Conservation (phyloP, 805 yeast species). For the Sugiyamaella valdiviana region DNA sequence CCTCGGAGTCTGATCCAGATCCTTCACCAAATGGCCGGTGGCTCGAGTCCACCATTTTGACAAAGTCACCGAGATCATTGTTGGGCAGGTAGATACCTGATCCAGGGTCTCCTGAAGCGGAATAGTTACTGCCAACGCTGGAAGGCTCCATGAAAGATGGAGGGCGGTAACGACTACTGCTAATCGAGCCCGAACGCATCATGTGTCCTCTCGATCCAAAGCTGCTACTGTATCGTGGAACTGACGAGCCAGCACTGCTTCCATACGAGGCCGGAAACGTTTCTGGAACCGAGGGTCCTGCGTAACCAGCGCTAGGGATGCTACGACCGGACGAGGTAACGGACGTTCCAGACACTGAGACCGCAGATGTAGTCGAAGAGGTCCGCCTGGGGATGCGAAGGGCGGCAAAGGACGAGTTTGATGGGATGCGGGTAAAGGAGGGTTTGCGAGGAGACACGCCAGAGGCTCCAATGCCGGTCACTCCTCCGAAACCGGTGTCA, state of each 20-base stretch:
- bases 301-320: background rate
- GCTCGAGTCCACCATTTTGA: constrained; percentile 63
- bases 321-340: constrained; percentile 25
- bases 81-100: constrained; percentile 45
- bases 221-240: constrained; percentile 23
- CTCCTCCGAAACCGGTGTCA: background rate
- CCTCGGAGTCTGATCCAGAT: background rate
- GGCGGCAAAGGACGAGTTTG: constrained; percentile 39
- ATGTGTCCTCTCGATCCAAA: constrained; percentile 33
- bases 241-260: constrained; percentile 27
- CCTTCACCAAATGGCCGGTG: constrained; percentile 14
- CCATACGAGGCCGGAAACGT: constrained; percentile 20
- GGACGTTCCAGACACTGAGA: constrained; percentile 26
- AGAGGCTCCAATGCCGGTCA: background rate
- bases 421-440: constrained; percentile 37
- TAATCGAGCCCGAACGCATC: constrained; percentile 38
- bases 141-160: constrained; percentile 33
- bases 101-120: constrained; percentile 29
- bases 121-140: constrained; percentile 19
- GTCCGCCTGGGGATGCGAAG: constrained; percentile 33
- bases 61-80: constrained; percentile 54
- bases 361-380: constrained; percentile 18
- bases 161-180: constrained; percentile 58
- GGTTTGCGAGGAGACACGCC: constrained; percentile 21
- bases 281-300: background rate